These are phyloP conservation scores for Cladosporium sphaerospermum DNA, from an alignment of 2,329 filamentous ascomycete genomes.

Conservation along the genomic window DNA sequence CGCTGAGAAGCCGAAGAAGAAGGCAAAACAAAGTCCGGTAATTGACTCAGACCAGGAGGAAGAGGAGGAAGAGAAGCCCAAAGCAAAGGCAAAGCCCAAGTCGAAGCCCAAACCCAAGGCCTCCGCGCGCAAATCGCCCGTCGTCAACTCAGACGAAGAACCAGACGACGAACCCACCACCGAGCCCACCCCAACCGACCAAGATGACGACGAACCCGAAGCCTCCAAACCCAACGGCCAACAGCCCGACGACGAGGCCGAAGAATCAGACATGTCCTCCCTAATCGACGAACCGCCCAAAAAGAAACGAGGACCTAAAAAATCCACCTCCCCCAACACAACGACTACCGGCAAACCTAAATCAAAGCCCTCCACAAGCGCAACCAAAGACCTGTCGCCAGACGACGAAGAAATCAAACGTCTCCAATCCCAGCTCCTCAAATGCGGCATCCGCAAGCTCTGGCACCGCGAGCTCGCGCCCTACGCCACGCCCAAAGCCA, in stretches of 20 bases:
- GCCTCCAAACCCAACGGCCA: constrained; percentile 11
- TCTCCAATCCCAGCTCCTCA: constrained; percentile 76
- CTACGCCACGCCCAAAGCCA: constrained; percentile 66
- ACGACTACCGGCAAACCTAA: too few relatives aligned
- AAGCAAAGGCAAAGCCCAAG: constrained; percentile 7
- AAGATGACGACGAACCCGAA: constrained; percentile 1
- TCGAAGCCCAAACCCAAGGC: constrained; percentile 7
- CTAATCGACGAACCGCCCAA: constrained; percentile 71
- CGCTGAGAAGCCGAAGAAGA: constrained; percentile 21
- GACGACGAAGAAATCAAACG: constrained; percentile 79
- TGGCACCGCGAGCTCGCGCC: constrained; percentile 81
- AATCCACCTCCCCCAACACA: constrained; percentile 26
- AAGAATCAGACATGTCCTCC: constrained; percentile 61
- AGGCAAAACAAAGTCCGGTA: constrained; percentile 14
- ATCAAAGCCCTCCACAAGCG: constrained; percentile 20
- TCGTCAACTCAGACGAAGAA: constrained; percentile 11
- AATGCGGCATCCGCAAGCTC: constrained; percentile 88
- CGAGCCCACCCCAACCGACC: neutral
- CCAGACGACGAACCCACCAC: constrained; percentile 15
- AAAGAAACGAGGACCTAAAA: constrained; percentile 46
- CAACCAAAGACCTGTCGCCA: constrained; percentile 41
- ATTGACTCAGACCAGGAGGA: constrained; percentile 3
- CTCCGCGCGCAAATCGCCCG: neutral
- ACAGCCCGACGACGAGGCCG: constrained; percentile 14
- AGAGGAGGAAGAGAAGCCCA: constrained; percentile 5